Evolutionary conservation across 2,329 filamentous ascomycete genomes (phyloP), one percentile per base, ranked within the genome.

Genomic region (Fusarium buharicum): DNA sequence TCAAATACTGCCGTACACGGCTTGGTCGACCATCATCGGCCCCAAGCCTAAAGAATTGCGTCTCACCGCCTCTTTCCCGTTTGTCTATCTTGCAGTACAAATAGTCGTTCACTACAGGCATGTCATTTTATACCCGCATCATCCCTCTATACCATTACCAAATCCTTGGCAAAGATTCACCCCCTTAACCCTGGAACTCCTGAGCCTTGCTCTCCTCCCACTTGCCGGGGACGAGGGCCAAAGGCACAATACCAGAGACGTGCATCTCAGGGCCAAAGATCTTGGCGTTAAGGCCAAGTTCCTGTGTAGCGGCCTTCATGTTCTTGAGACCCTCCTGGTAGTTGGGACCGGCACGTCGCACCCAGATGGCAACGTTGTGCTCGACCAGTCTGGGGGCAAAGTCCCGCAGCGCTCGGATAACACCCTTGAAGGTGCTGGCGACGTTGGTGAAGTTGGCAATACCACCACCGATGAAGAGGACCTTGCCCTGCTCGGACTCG

Each of bases 381-480:
- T 99, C 95, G 75, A 88, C 87, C 70, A 99, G 87, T 66, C 90
- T 85, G 64, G 88, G 88, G 59, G 93, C 86, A 71, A 94, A 93
- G 81, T 98, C 95, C 68, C 94, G 89, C 68, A 99, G 87, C 59
- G 95, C 95, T 71, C 92, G 90, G 78, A 99, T 99, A 79, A 99
- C 94, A 84, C 95, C 95, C 88, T 99, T 99, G 90, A 99, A 99
- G 66, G 95, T 99, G 72, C 91, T 95, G 60, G 95, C 95, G 51
- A 99, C 95, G 82, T 98, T 99, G 85, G 95, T 99, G 85, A 99
- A 99, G 90, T 99, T 99, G 86, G 95, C 95, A 86, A 99, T 99
- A 86, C 95, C 95, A 83, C 95, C 95, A 79, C 95, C 95, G 70
- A 99, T 98, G 87, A 99, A 99, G 68, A 99, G 90, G 50, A 99